Evolutionary conservation across 2,329 filamentous ascomycete genomes (phyloP).

Genomic region (Claviceps purpurea): DNA sequence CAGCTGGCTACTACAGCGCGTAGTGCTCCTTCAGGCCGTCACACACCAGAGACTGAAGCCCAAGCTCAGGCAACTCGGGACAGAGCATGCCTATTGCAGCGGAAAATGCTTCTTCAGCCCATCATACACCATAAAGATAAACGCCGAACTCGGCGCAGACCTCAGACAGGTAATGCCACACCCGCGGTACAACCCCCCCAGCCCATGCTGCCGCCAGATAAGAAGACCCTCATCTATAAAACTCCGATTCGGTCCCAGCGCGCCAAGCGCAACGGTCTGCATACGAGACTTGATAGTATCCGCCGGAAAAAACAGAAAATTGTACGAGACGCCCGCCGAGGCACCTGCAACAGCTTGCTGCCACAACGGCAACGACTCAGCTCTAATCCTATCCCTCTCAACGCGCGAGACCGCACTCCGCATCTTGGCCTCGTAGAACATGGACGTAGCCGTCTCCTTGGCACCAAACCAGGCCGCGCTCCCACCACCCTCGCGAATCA

Average conservation of each 20-base stretch:
- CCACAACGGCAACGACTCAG: constrained; percentile 57
- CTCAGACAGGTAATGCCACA: constrained; percentile 87
- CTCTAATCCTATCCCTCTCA: constrained; percentile 27
- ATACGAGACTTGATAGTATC: constrained; percentile 96
- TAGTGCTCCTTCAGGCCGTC: too few relatives aligned
- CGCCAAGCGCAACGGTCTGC: constrained; percentile 68
- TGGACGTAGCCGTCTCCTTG: constrained; percentile 65
- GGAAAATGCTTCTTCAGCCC: constrained; percentile 60
- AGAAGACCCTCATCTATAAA: constrained; percentile 60
- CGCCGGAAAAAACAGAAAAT: constrained; percentile 93
- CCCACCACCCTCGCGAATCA: constrained; percentile 88
- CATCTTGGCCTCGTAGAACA: constrained; percentile 50
- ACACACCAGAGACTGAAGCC: too few relatives aligned
- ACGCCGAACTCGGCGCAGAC: constrained; percentile 87
- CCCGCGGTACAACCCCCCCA: constrained; percentile 80
- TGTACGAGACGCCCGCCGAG: constrained; percentile 82
- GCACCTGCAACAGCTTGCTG: constrained; percentile 84
- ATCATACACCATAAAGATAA: constrained; percentile 95
- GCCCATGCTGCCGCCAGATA: constrained; percentile 70
- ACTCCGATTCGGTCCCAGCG: constrained; percentile 40
- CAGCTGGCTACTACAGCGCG: too few relatives aligned
- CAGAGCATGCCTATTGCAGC: constrained; percentile 19
- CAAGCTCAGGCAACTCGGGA: too few relatives aligned
- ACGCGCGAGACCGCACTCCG: constrained; percentile 23
- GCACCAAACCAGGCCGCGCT: constrained; percentile 90